phyloP scores from a whole-genome alignment of 129 eudicot genomes.

The Gnaphalium uliginosum region DNA sequence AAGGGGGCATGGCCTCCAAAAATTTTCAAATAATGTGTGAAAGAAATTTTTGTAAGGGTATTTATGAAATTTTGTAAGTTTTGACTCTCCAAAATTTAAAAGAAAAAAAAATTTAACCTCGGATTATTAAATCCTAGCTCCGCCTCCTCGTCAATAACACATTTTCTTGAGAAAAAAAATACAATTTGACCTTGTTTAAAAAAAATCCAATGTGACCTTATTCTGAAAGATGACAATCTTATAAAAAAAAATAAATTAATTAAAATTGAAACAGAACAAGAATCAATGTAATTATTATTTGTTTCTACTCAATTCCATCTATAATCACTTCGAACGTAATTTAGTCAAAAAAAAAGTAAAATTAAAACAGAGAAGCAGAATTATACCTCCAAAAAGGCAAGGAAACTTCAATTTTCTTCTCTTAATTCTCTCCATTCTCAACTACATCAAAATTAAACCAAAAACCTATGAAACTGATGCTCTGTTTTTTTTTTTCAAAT shows the following conservation, averaged over 20 bases:
- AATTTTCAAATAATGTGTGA: too few relatives aligned
- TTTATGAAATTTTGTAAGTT: too few relatives aligned
- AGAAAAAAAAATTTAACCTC: too few relatives aligned
- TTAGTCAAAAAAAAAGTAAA: neutral
- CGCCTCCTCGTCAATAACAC: too few relatives aligned
- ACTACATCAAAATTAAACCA: conserved; percentile 2
- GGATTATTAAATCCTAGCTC: too few relatives aligned
- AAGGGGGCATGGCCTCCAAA: too few relatives aligned
- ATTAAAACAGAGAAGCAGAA: neutral
- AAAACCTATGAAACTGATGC: conserved; percentile 1
- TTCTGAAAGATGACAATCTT: conserved; percentile 9
- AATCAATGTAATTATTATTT: neutral
- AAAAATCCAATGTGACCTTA: conserved; percentile 6
- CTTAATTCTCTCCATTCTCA: conserved; percentile 33
- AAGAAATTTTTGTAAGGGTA: too few relatives aligned
- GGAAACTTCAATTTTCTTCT: conserved; percentile 37
- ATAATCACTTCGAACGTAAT: neutral
- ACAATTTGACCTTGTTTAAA: neutral
- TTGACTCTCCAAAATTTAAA: too few relatives aligned
- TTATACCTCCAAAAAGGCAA: conserved; percentile 37
- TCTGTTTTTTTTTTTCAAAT: neutral
- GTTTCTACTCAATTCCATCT: conserved; percentile 23
- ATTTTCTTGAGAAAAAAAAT: neutral
- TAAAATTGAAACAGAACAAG: conserved; percentile 13
- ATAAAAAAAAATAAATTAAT: too few relatives aligned